Evolutionary conservation across 345 rosid species (phyloP).

Genomic region (Eutrema japonicum): DNA sequence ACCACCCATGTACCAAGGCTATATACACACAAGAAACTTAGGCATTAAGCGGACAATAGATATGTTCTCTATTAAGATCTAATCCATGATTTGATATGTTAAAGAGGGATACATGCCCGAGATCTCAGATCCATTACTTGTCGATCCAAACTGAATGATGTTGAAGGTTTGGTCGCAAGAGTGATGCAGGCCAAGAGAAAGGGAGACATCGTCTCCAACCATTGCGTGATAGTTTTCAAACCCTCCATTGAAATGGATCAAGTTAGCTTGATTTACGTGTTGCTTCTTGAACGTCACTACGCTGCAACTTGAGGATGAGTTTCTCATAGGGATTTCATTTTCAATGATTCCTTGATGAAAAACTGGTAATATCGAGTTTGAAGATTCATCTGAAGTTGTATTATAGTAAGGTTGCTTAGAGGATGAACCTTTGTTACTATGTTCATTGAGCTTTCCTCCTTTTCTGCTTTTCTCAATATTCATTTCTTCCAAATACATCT

Average conservation of each 20-base stretch:
- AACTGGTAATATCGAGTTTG: conserved; percentile 1
- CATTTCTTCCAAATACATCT: conserved; percentile 71
- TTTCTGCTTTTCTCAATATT: conserved; percentile 48
- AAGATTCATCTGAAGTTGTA: conserved; percentile 27
- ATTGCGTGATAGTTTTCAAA: conserved; percentile 43
- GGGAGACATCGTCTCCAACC: conserved; percentile 56
- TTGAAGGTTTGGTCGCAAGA: conserved; percentile 47
- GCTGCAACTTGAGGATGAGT: conserved; percentile 40
- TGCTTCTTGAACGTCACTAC: conserved; percentile 39
- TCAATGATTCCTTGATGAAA: conserved; percentile 27
- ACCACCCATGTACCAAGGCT: conserved; percentile 6
- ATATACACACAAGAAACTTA: conserved; percentile 14
- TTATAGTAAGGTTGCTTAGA: conserved; percentile 34
- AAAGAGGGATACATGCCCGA: conserved; percentile 26
- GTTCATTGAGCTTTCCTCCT: conserved; percentile 29
- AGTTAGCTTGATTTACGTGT: conserved; percentile 47
- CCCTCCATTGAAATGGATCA: conserved; percentile 54
- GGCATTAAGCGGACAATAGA: not conserved
- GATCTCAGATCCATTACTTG: conserved; percentile 28
- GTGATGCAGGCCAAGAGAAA: conserved; percentile 69
- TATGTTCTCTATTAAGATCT: conserved; percentile 10
- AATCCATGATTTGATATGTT: conserved; percentile 31
- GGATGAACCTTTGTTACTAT: conserved; percentile 50
- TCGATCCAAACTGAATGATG: conserved; percentile 34
- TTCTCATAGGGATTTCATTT: conserved; percentile 24